phyloP scores from a whole-genome alignment of 306 rosid species.

The Lotus japonicus region DNA sequence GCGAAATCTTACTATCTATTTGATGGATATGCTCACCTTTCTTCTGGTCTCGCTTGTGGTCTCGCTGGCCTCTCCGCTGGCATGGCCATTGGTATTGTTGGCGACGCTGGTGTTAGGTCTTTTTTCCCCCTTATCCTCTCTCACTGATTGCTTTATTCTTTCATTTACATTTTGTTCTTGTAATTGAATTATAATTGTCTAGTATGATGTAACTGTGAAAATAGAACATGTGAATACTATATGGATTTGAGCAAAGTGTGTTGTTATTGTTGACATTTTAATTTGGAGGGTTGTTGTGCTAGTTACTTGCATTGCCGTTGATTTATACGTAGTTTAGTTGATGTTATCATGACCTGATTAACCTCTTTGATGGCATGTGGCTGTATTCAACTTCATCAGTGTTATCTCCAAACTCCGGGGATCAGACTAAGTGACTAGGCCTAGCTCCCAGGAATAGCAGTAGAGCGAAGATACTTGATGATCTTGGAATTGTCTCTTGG shows the following conservation, averaged over 20 bases:
- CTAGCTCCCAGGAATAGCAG: too few relatives aligned
- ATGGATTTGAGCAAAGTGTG: not conserved
- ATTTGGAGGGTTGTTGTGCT: not conserved
- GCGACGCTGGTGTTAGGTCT: conserved; percentile 74
- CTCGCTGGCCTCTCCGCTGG: conserved; percentile 77
- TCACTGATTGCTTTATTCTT: not conserved
- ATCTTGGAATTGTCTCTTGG: too few relatives aligned
- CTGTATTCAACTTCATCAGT: not conserved
- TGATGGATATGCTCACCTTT: conserved; percentile 72
- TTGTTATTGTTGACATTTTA: not conserved
- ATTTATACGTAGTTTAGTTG: not conserved
- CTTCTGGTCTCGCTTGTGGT: conserved; percentile 65
- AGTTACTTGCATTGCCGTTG: not conserved
- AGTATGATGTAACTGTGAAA: not conserved
- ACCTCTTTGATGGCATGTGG: not conserved
- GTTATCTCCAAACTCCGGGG: too few relatives aligned
- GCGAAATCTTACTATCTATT: conserved; percentile 68
- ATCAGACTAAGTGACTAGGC: too few relatives aligned
- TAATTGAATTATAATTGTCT: not conserved
- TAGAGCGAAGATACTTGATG: too few relatives aligned
- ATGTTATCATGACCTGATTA: not conserved
- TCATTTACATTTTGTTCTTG: not conserved
- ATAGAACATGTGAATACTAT: not conserved
- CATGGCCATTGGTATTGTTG: conserved; percentile 69
- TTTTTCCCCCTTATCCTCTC: not conserved